Base-by-base conservation (phyloP, 1,139 yeast genomes). In the Schizosaccharomyces versatilis region DNA sequence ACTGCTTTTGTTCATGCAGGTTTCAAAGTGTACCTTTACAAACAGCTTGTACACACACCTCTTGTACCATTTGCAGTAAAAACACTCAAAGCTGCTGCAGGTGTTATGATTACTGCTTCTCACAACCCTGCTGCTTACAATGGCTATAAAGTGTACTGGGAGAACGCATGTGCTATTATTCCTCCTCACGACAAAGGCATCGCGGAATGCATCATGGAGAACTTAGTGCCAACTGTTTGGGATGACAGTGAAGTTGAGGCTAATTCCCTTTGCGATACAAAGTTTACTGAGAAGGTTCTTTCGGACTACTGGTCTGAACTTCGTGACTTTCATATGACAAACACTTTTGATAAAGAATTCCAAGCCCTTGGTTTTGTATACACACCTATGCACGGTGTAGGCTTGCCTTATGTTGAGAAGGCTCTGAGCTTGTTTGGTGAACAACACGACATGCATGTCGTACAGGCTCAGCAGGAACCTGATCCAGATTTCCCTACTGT, bases 341-440 rank as follows among this genome's bases (percentile, higher is more conserved):
- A 44, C 14, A 44, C 36, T 6, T 44, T 44, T 44, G 19, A 32
- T 3, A 19, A 19, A 14, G 49, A 44, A 2, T 19, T 44, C 15
- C 36, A 47, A 38, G 41, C 41, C 36, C 41, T 54, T 24, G 24
- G 39, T 56, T 80, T 82, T 61, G 84, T 85, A 1, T 90, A 88
- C 64, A 88, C 97, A 0, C 94, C 97, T 14, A 80, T 90, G 80
- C 97, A 90, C 66, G 98, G 97, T 1, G 94, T 88, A 10, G 97
- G 98, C 0, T 68, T 73, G 48, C 63, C 65, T 47, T 54, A 65
- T 58, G 61, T 68, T 62, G 67, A 44, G 60, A 63, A 53, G 51
- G 64, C 61, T 38, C 65, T 57, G 54, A 60, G 54, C 54, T 66
- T 55, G 52, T 62, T 61, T 39, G 71, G 66, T 1, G 56, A 66